Conservation (phyloP, 805 yeast species). For the Sugiyamaella qingdaonensis region DNA sequence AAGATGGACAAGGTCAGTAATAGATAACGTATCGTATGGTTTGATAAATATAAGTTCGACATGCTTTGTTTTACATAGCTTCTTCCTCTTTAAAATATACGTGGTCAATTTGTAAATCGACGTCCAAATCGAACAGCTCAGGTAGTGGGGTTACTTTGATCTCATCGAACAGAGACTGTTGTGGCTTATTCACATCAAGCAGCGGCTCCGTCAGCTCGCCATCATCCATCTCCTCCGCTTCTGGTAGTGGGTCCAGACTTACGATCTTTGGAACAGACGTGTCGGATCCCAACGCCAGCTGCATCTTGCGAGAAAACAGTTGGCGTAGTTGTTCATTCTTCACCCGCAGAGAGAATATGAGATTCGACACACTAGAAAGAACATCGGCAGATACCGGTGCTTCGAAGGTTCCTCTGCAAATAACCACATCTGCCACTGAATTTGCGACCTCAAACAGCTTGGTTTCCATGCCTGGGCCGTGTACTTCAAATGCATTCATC, state of each 20-base stretch:
- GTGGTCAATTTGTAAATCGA: not conserved
- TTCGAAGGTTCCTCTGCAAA: conserved; percentile 2
- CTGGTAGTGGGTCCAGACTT: not conserved
- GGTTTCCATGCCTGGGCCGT: conserved; percentile 18
- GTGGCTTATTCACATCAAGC: not conserved
- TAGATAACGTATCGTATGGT: too few relatives aligned
- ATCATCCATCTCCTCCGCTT: not conserved
- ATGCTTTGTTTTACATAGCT: not conserved
- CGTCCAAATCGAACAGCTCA: not conserved
- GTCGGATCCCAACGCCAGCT: not conserved
- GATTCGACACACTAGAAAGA: conserved; percentile 3
- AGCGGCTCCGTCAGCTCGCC: not conserved
- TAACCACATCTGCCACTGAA: conserved; percentile 11
- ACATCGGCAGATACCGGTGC: conserved; percentile 5
- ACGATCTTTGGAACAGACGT: not conserved
- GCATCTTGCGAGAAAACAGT: conserved; percentile 7
- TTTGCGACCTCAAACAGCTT: conserved; percentile 14
- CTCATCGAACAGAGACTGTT: not conserved
- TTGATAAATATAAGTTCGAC: too few relatives aligned
- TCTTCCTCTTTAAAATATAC: not conserved
- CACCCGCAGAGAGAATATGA: conserved; percentile 7
- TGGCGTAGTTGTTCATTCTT: conserved; percentile 10
- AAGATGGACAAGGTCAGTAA: too few relatives aligned
- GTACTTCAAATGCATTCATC: conserved; percentile 13
- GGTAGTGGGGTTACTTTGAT: not conserved